These are phyloP conservation scores for Solanum etuberosum DNA, from an alignment of 257 asterid genomes.

Conservation along the genomic window DNA sequence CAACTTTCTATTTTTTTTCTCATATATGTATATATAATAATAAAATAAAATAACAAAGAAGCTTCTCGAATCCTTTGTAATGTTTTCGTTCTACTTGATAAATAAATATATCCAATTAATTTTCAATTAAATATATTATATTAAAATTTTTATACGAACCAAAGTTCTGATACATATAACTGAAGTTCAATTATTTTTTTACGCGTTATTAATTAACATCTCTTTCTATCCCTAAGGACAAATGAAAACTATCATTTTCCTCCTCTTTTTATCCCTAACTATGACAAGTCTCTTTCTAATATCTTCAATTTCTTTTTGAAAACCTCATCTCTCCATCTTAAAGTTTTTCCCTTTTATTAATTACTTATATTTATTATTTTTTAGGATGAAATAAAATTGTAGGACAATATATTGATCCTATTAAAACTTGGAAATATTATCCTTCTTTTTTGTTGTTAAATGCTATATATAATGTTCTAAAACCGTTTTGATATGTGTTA, in stretches of 20 bases:
- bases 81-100: neutral
- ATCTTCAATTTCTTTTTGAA: neutral
- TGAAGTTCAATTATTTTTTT: neutral
- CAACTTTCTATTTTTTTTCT: neutral
- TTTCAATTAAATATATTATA: fast-evolving
- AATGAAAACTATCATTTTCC: neutral
- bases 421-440: too few relatives aligned
- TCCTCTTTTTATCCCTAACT: neutral
- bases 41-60: too few relatives aligned
- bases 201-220: neutral
- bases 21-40: neutral
- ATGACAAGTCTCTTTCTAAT: neutral
- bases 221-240: neutral
- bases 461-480: neutral
- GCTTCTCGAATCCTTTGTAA: neutral
- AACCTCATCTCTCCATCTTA: neutral
- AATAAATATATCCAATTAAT: too few relatives aligned
- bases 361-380: neutral
- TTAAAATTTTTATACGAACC: neutral
- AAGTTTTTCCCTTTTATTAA: neutral
- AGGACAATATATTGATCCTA: neutral
- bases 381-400: neutral
- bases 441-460: neutral
- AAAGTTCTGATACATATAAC: neutral
- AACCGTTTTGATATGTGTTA: neutral